Evolutionary conservation across 441 rosid species (phyloP).

Genomic region (Gossypium laxum): DNA sequence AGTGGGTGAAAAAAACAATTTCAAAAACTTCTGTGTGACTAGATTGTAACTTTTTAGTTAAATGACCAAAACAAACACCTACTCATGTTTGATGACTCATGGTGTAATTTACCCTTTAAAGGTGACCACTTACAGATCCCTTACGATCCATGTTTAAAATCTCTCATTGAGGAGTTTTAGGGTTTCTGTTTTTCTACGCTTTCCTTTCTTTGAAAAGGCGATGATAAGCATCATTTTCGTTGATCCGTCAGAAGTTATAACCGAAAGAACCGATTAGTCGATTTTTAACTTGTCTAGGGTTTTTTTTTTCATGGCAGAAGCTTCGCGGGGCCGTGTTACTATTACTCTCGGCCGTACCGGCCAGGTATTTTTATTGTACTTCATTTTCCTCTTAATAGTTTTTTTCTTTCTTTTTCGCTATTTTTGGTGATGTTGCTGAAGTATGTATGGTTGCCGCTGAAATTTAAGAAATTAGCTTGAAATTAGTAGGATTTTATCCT

Average conservation of each 20-base stretch:
- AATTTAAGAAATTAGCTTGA: not conserved
- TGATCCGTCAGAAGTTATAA: not conserved
- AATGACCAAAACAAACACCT: no score
- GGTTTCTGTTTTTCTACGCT: not conserved
- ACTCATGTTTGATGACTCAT: no score
- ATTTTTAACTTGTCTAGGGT: conserved; percentile 24
- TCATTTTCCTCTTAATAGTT: not conserved
- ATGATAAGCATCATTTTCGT: not conserved
- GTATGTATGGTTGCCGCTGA: conserved; percentile 14
- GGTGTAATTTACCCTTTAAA: no score
- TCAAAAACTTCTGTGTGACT: no score
- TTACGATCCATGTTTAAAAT: not conserved
- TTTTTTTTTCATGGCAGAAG: conserved; percentile 47
- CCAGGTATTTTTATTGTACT: conserved; percentile 40
- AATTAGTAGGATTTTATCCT: not conserved
- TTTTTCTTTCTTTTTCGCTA: not conserved
- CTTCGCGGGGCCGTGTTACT: conserved; percentile 60
- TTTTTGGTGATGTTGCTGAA: conserved; percentile 4
- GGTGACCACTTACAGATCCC: no score
- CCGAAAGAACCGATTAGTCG: conserved; percentile 15
- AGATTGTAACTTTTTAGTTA: no score
- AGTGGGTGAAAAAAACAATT: no score
- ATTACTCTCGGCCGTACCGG: conserved; percentile 71
- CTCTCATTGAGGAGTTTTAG: not conserved
- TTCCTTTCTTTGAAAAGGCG: not conserved